phyloP scores from a whole-genome alignment of 345 rosid genomes.

The Laguncularia racemosa region DNA sequence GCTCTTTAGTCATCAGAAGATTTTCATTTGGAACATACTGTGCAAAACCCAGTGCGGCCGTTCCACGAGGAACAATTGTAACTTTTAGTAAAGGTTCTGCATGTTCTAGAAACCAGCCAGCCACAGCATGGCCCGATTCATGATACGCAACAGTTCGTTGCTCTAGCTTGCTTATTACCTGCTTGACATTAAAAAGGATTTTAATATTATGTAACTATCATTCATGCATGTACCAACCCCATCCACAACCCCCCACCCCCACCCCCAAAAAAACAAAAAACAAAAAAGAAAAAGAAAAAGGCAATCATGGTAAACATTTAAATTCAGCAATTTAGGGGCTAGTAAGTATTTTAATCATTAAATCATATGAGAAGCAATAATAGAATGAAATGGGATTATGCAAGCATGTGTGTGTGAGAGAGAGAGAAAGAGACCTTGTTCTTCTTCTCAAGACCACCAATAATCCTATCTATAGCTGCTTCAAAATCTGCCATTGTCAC shows the following conservation, averaged over 20 bases:
- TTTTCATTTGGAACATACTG: constrained; percentile 95
- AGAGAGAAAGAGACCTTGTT: constrained; percentile 46
- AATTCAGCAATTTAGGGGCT: too few species aligned
- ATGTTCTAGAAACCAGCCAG: constrained; percentile 95
- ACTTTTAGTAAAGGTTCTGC: constrained; percentile 96
- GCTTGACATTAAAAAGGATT: constrained; percentile 1
- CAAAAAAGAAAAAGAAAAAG: not conserved
- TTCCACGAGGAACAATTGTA: constrained; percentile 95
- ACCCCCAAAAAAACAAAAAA: too few species aligned
- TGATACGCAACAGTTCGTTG: constrained; percentile 92
- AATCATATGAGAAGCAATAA: not conserved
- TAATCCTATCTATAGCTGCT: constrained; percentile 88
- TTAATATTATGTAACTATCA: not conserved
- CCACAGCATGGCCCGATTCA: constrained; percentile 93
- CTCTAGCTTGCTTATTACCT: constrained; percentile 92
- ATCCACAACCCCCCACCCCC: too few species aligned
- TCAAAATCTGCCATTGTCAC: constrained; percentile 86
- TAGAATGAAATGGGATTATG: not conserved
- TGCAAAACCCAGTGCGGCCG: constrained; percentile 95
- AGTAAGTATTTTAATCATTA: too few species aligned
- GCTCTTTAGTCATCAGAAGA: constrained; percentile 94
- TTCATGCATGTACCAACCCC: not conserved
- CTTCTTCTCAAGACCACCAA: constrained; percentile 98
- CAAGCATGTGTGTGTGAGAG: too few species aligned
- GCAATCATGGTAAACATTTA: too few species aligned